Conservation (phyloP, 352 stramenopile species). For the Phytopythium vexans region DNA sequence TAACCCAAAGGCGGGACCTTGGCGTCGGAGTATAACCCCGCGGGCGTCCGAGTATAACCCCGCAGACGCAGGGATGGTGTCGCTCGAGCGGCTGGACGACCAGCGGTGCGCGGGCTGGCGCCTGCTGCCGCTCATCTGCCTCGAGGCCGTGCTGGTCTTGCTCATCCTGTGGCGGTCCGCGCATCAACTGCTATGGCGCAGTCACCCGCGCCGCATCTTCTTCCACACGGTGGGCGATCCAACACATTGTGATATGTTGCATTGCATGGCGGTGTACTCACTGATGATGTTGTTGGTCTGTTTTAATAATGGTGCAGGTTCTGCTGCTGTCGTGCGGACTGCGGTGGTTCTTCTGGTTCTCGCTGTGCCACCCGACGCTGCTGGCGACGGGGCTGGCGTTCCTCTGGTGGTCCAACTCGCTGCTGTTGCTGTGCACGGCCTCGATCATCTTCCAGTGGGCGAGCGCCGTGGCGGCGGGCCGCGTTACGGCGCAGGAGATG, state of each 20-base stretch:
- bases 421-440: conserved; percentile 62
- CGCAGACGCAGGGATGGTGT: conserved; percentile 26
- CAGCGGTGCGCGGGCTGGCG: conserved; percentile 39
- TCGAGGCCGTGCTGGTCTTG: conserved; percentile 35
- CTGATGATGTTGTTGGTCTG: neutral
- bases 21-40: no score
- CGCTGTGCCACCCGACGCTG: conserved; percentile 26
- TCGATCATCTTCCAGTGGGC: conserved; percentile 72
- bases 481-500: conserved; percentile 42
- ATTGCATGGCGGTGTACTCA: neutral
- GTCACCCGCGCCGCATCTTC: conserved; percentile 49
- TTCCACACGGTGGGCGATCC: conserved; percentile 43
- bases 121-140: conserved; percentile 41
- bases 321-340: conserved; percentile 37
- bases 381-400: conserved; percentile 31
- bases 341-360: conserved; percentile 42
- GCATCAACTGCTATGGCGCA: conserved; percentile 63
- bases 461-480: conserved; percentile 47
- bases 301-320: conserved; percentile 21
- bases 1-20: no score
- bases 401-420: conserved; percentile 58
- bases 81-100: conserved; percentile 18
- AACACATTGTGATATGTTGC: neutral
- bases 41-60: no score
- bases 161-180: conserved; percentile 51